Evolutionary conservation across 768 basidiomycete genomes (phyloP), one percentile per base, ranked within the genome.

Genomic region (Agaricus blazei): DNA sequence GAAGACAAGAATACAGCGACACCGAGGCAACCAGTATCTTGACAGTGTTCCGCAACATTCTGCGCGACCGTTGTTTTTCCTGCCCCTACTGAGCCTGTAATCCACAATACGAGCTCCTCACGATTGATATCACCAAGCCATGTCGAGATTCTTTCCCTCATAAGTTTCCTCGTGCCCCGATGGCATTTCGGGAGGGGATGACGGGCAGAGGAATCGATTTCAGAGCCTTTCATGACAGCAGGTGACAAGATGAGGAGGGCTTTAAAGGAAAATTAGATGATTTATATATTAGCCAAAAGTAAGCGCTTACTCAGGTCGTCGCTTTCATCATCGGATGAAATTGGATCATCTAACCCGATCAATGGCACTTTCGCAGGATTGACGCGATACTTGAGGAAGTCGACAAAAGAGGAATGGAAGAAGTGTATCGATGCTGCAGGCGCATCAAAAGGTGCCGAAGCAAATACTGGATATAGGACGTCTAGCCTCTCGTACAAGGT

Each of bases 401-500:
- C 50, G 27, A 51, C n/a, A 28, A 51, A 51, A 7, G 50, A 51
- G 23, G 49, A 28, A 27, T 50, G 49, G 38, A 38, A 40, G 49
- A 48, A 48, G 3, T 31, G 29, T 9, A 48, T 3, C 7, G 19
- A 27, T 46, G 9, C 31, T 19, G 29, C 23, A 4, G 44, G 29
- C n/a, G 47, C 47, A 34, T 48, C 29, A 11, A 14, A n/a, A 24
- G 26, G 38, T 12, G 50, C 27, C 7, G 26, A 19, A 7, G 24
- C n/a, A 19, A 51, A 27, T 14, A 51, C 50, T 9, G 50, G 6
- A 3, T 42, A 27, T 11, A 51, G n/a, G 7, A 14, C 40, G 9
- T 51, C 40, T 9, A 51, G n/a, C 8, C 23, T 38, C 4, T 6
- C 19, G 14, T 51, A 42, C 4, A 51, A 19, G 15, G 9, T 14